phyloP scores from a whole-genome alignment of 768 basidiomycete species.

The Russula dissimulans region DNA sequence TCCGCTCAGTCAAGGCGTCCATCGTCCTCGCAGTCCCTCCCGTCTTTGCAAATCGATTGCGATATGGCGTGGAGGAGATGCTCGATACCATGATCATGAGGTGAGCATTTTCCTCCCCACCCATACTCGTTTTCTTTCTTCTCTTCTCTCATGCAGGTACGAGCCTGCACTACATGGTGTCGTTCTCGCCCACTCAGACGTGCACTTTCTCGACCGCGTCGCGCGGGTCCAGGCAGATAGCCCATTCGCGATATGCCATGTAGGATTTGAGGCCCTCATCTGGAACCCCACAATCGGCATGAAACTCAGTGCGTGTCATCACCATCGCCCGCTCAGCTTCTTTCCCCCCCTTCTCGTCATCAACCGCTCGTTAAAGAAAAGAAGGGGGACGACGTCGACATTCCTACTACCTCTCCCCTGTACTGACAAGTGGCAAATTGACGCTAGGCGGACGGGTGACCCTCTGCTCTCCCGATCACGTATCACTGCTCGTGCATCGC shows the following conservation, averaged over 20 bases:
- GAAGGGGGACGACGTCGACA: neutral
- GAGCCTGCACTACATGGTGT: slow-evolving; percentile 82
- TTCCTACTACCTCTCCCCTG: neutral
- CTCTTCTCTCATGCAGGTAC: slow-evolving; percentile 47
- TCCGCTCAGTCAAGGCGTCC: slow-evolving; percentile 52
- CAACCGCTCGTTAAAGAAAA: neutral
- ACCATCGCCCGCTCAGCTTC: neutral
- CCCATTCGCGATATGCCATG: slow-evolving; percentile 69
- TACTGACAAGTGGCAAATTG: neutral
- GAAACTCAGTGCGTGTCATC: slow-evolving; percentile 53
- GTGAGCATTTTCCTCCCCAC: slow-evolving; percentile 34
- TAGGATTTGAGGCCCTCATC: slow-evolving; percentile 74
- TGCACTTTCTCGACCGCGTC: slow-evolving; percentile 52
- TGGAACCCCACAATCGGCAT: slow-evolving; percentile 85
- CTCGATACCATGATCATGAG: slow-evolving; percentile 94
- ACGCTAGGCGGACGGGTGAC: slow-evolving; percentile 72
- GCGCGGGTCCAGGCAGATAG: slow-evolving; percentile 73
- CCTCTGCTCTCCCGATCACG: slow-evolving; percentile 84
- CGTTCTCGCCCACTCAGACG: slow-evolving; percentile 75
- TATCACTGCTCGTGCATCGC: slow-evolving; percentile 80
- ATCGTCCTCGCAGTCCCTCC: slow-evolving; percentile 73
- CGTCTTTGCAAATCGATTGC: slow-evolving; percentile 64
- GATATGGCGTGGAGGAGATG: slow-evolving; percentile 75
- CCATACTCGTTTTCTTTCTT: neutral
- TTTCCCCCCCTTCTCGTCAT: neutral